These are phyloP conservation scores for Obelidium mucronatum DNA, from an alignment of 192 early-diverging fungal genomes.

Conservation along the genomic window DNA sequence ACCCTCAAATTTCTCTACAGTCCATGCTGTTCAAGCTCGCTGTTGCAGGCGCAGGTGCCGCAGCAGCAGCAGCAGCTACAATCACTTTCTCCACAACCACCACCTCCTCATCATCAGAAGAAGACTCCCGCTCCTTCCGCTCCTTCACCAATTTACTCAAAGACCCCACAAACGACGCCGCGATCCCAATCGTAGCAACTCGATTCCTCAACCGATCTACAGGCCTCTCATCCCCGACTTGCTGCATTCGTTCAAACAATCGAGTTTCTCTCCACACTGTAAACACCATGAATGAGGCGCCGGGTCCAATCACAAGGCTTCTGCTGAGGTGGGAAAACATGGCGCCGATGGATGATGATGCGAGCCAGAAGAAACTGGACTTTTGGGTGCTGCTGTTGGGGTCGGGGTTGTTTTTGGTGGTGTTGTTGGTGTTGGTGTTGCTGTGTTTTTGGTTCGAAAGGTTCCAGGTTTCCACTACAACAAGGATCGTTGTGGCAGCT, in stretches of 20 bases:
- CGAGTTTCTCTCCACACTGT: background rate
- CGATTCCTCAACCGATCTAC: background rate
- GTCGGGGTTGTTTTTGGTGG: too few species aligned
- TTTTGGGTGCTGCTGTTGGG: background rate
- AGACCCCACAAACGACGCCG: background rate
- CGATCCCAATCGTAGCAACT: background rate
- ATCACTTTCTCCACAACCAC: background rate
- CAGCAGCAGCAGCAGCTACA: background rate
- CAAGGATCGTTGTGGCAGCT: background rate
- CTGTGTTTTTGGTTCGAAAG: too few species aligned
- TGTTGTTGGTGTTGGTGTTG: too few species aligned
- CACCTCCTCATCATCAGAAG: background rate
- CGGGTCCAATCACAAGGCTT: background rate
- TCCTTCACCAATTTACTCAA: background rate
- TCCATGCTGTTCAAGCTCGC: too few species aligned
- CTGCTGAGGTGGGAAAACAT: background rate
- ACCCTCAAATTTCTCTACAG: too few species aligned
- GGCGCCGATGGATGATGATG: background rate
- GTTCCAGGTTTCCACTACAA: background rate
- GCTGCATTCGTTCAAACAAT: background rate
- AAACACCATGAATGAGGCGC: slow-evolving; percentile 5
- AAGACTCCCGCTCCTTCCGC: background rate
- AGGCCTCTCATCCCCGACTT: background rate
- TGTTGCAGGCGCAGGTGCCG: background rate
- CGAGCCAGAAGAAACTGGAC: background rate